Conservation (phyloP, 345 rosid species). For the Citrus trifoliata region DNA sequence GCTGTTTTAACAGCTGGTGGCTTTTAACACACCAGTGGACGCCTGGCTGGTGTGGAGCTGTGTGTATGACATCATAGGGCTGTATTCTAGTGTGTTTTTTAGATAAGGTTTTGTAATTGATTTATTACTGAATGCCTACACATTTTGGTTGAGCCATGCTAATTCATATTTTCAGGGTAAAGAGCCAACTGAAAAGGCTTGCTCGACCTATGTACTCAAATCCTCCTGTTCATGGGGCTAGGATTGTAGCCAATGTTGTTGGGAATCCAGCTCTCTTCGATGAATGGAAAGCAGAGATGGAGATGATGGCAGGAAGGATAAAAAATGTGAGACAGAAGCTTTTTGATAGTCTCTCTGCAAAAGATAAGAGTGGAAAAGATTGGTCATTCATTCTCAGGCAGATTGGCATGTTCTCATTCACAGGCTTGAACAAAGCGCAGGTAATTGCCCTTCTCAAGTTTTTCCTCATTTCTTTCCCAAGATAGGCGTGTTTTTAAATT, state of each 20-base stretch:
- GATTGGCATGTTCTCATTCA: constrained; percentile 99
- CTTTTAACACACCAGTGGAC: neutral
- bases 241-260: constrained; percentile 85
- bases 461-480: neutral
- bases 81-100: neutral
- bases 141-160: neutral
- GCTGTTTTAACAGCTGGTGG: neutral
- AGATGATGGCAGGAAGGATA: constrained; percentile 97
- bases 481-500: neutral
- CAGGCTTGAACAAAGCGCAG: constrained; percentile 90
- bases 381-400: constrained; percentile 93
- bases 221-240: constrained; percentile 96
- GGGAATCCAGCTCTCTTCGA: constrained; percentile 74
- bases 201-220: constrained; percentile 99
- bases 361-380: constrained; percentile 89
- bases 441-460: constrained; percentile 30
- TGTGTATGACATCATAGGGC: neutral
- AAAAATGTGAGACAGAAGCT: constrained; percentile 78
- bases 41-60: neutral
- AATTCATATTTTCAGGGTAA: constrained; percentile 55
- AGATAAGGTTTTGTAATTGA: neutral
- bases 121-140: neutral
- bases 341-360: constrained; percentile 63
- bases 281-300: constrained; percentile 98
- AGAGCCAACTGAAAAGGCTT: constrained; percentile 95